Percentiles rank a stretch among this genome's conserved stretches.
phyloP scores from a whole-genome alignment of 192 early-diverging fungal species.

The Coemansia sp. region DNA sequence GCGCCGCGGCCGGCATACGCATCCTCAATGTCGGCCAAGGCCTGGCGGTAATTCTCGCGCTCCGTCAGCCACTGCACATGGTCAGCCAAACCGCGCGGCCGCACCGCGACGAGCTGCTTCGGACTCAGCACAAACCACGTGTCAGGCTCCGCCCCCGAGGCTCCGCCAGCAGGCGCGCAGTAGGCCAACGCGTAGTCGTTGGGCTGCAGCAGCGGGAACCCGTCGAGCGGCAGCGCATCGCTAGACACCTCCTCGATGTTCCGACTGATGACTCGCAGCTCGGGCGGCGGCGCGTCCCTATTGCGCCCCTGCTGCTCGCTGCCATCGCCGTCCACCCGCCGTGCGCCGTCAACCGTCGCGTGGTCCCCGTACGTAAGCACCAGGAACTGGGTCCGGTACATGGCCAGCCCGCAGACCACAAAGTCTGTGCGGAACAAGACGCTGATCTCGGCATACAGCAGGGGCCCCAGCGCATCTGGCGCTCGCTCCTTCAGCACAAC shows the following conservation, averaged over 20 bases:
- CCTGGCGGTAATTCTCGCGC: slow-evolving; percentile 77
- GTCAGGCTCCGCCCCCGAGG: slow-evolving; percentile 58
- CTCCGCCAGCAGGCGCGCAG: background rate
- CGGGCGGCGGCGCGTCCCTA: slow-evolving; percentile 71
- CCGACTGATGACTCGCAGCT: slow-evolving; percentile 86
- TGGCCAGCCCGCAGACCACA: slow-evolving; percentile 87
- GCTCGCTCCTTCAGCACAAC: slow-evolving; percentile 67
- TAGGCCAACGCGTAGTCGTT: slow-evolving; percentile 93
- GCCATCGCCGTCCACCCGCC: background rate
- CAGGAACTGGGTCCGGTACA: slow-evolving; percentile 49
- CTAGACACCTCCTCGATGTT: slow-evolving; percentile 85
- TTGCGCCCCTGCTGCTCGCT: slow-evolving; percentile 20
- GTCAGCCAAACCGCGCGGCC: slow-evolving; percentile 87
- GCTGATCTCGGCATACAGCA: slow-evolving; percentile 59
- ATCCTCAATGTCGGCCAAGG: slow-evolving; percentile 66
- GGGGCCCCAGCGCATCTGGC: slow-evolving; percentile 12
- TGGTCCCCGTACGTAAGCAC: slow-evolving; percentile 54
- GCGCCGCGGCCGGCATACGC: slow-evolving; percentile 61
- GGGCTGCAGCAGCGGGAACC: slow-evolving; percentile 85
- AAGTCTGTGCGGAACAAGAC: slow-evolving; percentile 60
- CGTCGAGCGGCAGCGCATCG: slow-evolving; percentile 85
- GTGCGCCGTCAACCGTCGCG: slow-evolving; percentile 6
- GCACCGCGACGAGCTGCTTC: slow-evolving; percentile 90
- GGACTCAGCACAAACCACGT: slow-evolving; percentile 94
- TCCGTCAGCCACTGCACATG: slow-evolving; percentile 95